Evolutionary conservation across 2,329 filamentous ascomycete genomes (phyloP).

Genomic region (Mollisiaceae sp.): DNA sequence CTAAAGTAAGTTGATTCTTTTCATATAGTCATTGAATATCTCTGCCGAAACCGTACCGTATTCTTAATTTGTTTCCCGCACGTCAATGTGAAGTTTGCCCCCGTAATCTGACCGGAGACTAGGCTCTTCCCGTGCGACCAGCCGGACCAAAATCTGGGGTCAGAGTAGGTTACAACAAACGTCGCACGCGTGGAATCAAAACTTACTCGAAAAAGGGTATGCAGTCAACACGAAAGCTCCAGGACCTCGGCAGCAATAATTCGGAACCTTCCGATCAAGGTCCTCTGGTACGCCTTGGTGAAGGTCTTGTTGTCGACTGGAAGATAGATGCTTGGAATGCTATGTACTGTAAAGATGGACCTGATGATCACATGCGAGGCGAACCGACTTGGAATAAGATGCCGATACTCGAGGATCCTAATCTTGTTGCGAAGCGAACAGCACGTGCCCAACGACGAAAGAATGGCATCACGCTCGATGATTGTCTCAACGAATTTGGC

Average conservation of each 20-base stretch:
- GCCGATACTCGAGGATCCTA: constrained; percentile 59
- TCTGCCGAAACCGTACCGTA: not conserved
- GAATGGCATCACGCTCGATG: constrained; percentile 81
- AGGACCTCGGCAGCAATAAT: constrained; percentile 25
- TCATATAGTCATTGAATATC: constrained; percentile 1
- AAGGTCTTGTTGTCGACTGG: constrained; percentile 91
- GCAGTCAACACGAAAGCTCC: constrained; percentile 30
- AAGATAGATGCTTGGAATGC: constrained; percentile 69
- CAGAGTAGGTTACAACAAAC: constrained; percentile 41
- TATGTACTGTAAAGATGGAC: constrained; percentile 62
- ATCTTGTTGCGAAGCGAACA: constrained; percentile 66
- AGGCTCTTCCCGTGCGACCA: constrained; percentile 42
- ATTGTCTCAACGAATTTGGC: constrained; percentile 93
- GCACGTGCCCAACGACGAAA: constrained; percentile 69
- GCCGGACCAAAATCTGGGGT: constrained; percentile 33
- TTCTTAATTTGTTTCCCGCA: not conserved
- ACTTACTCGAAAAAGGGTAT: constrained; percentile 48
- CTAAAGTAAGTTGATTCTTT: constrained; percentile 33
- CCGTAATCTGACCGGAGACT: constrained; percentile 35
- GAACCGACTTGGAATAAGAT: constrained; percentile 59
- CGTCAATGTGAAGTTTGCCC: not conserved
- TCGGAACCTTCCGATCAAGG: constrained; percentile 51
- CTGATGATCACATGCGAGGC: constrained; percentile 60
- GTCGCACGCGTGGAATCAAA: constrained; percentile 39
- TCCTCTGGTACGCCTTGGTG: constrained; percentile 77